Percentiles rank a stretch among this genome's conserved stretches.
These are phyloP conservation scores for Tetrapisispora arboricola DNA, from an alignment of 805 yeast genomes.

Conservation along the genomic window DNA sequence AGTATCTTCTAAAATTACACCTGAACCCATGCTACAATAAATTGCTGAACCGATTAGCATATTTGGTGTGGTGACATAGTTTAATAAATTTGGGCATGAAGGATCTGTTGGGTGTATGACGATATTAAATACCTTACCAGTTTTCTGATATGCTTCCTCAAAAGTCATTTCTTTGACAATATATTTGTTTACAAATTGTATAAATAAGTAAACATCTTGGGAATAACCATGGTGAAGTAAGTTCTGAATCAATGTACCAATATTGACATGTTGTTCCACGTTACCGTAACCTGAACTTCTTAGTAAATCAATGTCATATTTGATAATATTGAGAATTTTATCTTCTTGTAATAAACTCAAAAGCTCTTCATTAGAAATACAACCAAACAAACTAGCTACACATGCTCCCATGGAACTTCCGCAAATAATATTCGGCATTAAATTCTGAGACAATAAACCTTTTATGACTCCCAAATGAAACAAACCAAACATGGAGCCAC, in stretches of 20 bases:
- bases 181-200: conserved; percentile 58
- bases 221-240: conserved; percentile 74
- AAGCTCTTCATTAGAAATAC: conserved; percentile 57
- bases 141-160: conserved; percentile 79
- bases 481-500: conserved; percentile 89
- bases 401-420: conserved; percentile 94
- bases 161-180: conserved; percentile 79
- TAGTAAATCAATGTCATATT: conserved; percentile 48
- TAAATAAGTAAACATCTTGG: conserved; percentile 70
- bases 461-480: conserved; percentile 90
- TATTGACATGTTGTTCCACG: conserved; percentile 27
- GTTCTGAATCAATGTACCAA: conserved; percentile 63
- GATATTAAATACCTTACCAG: conserved; percentile 73
- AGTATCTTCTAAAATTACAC: conserved; percentile 48
- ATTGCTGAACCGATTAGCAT: conserved; percentile 86
- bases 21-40: conserved; percentile 72
- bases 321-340: conserved; percentile 34
- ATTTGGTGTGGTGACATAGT: conserved; percentile 89
- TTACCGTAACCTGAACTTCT: conserved; percentile 38
- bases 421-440: conserved; percentile 76
- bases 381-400: conserved; percentile 77
- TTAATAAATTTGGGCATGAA: conserved; percentile 60
- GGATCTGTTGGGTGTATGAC: conserved; percentile 65
- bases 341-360: conserved; percentile 34
- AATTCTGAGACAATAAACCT: conserved; percentile 61